These are phyloP conservation scores for Crithidia fasciculata DNA, from an alignment of 208 protist genomes.

Conservation along the genomic window DNA sequence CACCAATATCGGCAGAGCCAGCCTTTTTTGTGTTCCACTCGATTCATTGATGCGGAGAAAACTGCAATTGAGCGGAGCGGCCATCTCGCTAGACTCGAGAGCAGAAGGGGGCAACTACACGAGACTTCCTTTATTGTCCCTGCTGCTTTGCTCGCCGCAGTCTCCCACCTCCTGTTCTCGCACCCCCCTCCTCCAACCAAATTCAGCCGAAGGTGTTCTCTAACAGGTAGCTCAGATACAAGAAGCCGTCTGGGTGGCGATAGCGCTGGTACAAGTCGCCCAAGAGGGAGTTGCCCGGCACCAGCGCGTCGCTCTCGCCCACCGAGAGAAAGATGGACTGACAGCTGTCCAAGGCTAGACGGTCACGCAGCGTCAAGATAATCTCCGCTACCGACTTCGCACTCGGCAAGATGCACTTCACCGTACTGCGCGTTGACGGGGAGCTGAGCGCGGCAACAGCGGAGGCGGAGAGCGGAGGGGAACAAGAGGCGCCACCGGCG, in stretches of 20 bases:
- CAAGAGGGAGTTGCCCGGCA: slow-evolving; percentile 79
- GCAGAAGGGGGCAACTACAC: too few relatives aligned
- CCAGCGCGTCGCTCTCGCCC: slow-evolving; percentile 69
- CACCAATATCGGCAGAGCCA: too few relatives aligned
- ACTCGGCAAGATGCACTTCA: slow-evolving; percentile 63
- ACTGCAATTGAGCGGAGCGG: too few relatives aligned
- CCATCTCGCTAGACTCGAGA: too few relatives aligned
- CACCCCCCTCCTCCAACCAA: too few relatives aligned
- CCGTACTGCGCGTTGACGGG: slow-evolving; percentile 28
- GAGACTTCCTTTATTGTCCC: too few relatives aligned
- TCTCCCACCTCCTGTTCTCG: too few relatives aligned
- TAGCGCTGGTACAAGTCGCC: slow-evolving; percentile 86
- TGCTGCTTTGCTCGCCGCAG: too few relatives aligned
- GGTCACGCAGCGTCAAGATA: slow-evolving; percentile 87
- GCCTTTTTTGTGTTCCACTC: too few relatives aligned
- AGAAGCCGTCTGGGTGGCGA: slow-evolving; percentile 87
- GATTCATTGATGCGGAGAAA: too few relatives aligned
- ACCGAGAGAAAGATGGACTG: slow-evolving; percentile 94
- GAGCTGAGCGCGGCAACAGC: slow-evolving; percentile 2
- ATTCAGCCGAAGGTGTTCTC: slow-evolving; percentile 88
- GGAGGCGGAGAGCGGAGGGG: neutral
- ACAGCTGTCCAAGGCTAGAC: slow-evolving; percentile 84
- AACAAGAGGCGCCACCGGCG: too few relatives aligned
- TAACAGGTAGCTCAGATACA: slow-evolving; percentile 81
- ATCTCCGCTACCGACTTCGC: slow-evolving; percentile 89